A percentile compares a stretch with the other conserved stretches of the same genome.
phyloP scores from a whole-genome alignment of 352 stramenopile species.

The Thalassiosira mediterranea region DNA sequence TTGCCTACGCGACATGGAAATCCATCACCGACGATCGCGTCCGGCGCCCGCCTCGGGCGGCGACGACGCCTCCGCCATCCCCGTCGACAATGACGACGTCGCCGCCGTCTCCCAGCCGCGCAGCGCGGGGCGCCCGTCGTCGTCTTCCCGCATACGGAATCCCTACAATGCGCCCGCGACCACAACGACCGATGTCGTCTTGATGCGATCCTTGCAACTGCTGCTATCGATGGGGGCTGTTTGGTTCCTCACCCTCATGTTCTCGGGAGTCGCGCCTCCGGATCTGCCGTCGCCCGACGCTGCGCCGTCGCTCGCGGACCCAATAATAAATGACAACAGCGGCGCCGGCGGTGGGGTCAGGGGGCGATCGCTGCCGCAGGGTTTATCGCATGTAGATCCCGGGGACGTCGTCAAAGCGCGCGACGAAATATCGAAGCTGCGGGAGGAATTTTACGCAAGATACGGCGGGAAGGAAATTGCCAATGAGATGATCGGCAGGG shows the following conservation, averaged over 20 bases:
- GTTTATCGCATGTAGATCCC: neutral
- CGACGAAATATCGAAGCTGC: conserved; percentile 28
- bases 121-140: neutral
- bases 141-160: too few relatives aligned
- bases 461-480: conserved; percentile 75
- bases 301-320: too few relatives aligned
- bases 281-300: neutral
- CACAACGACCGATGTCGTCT: conserved; percentile 16
- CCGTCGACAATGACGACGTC: neutral
- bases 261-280: conserved; percentile 10
- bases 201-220: conserved; percentile 30
- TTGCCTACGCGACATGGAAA: too few relatives aligned
- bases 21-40: neutral
- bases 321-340: neutral
- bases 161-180: conserved; percentile 15
- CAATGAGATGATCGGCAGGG: conserved; percentile 54
- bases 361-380: neutral
- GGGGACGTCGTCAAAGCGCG: conserved; percentile 5
- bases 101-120: neutral
- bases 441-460: conserved; percentile 53
- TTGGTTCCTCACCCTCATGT: conserved; percentile 41
- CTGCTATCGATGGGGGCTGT: conserved; percentile 6
- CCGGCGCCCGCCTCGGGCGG: too few relatives aligned
- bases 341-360: neutral
- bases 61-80: neutral